A percentile compares a stretch with the other conserved stretches of the same genome.
These are phyloP conservation scores for Pseudevernia furfuracea DNA, from an alignment of 495 filamentous ascomycete genomes.

Conservation along the genomic window DNA sequence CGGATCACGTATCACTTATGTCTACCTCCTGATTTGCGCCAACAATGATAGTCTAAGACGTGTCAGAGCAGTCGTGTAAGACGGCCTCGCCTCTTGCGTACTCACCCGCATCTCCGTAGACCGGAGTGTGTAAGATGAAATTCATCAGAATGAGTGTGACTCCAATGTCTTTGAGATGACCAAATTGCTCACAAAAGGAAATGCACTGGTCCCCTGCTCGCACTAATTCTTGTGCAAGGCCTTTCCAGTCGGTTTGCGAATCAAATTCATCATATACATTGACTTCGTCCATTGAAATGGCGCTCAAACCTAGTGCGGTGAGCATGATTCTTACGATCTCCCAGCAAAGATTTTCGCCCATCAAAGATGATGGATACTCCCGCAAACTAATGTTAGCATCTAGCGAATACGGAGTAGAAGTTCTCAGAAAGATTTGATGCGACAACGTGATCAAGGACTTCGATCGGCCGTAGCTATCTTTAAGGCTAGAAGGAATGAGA, in stretches of 20 bases:
- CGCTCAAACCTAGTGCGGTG: background rate
- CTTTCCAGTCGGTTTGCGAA: background rate
- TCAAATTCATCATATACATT: background rate
- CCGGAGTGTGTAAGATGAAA: background rate
- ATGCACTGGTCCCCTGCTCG: background rate
- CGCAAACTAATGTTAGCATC: background rate
- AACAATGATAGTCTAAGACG: background rate
- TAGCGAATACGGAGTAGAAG: background rate
- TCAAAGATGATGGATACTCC: constrained; percentile 39
- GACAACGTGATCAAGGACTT: background rate
- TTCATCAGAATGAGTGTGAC: background rate
- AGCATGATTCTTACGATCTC: constrained; percentile 51
- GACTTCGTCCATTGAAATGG: background rate
- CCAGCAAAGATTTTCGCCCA: constrained; percentile 50
- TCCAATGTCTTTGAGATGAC: background rate
- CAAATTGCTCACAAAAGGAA: background rate
- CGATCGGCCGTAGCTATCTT: background rate
- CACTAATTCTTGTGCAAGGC: background rate
- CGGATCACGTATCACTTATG: background rate
- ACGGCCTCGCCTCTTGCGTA: background rate
- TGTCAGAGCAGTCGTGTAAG: background rate
- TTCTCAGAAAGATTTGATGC: background rate
- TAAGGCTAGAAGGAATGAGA: background rate
- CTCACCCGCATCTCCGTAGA: background rate
- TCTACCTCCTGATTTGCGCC: background rate